Percentiles rank a stretch among this genome's conserved stretches.
phyloP scores from a whole-genome alignment of 2,329 filamentous ascomycete genomes.

The Aspergillus sp. region DNA sequence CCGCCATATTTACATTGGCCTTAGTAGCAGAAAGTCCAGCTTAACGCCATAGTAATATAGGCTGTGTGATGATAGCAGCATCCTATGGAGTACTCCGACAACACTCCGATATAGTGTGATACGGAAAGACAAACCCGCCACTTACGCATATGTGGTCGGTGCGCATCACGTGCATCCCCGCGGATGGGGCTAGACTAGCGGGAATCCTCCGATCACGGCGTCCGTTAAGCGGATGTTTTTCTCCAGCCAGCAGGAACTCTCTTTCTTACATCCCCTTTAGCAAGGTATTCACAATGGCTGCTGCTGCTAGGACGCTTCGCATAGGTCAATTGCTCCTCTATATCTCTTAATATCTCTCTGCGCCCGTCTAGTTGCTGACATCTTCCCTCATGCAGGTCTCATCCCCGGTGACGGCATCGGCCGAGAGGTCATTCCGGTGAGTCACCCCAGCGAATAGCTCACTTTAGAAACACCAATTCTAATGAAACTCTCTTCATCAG shows the following conservation, averaged over 20 bases:
- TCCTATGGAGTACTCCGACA: no score
- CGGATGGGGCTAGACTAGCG: neutral
- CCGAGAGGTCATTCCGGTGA: constrained; percentile 89
- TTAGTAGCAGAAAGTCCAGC: no score
- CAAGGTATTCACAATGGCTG: constrained; percentile 33
- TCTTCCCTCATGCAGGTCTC: constrained; percentile 62
- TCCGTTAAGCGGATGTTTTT: constrained; percentile 13
- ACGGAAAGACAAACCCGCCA: neutral
- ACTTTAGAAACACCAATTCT: constrained; percentile 3
- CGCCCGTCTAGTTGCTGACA: constrained; percentile 17
- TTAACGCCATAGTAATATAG: no score
- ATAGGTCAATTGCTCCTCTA: constrained; percentile 57
- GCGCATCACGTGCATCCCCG: neutral
- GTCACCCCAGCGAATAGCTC: constrained; percentile 7
- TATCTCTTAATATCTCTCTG: neutral
- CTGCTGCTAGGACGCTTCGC: constrained; percentile 64
- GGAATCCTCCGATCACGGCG: constrained; percentile 35
- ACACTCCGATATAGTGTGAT: no score
- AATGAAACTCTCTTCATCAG: constrained; percentile 30
- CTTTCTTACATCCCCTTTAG: neutral
- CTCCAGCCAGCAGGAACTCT: constrained; percentile 11
- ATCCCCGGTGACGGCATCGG: constrained; percentile 98
- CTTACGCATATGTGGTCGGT: neutral
- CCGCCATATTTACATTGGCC: no score
- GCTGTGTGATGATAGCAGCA: no score